Conservation (phyloP, 441 rosid genomes). For the Viola pubescens region DNA sequence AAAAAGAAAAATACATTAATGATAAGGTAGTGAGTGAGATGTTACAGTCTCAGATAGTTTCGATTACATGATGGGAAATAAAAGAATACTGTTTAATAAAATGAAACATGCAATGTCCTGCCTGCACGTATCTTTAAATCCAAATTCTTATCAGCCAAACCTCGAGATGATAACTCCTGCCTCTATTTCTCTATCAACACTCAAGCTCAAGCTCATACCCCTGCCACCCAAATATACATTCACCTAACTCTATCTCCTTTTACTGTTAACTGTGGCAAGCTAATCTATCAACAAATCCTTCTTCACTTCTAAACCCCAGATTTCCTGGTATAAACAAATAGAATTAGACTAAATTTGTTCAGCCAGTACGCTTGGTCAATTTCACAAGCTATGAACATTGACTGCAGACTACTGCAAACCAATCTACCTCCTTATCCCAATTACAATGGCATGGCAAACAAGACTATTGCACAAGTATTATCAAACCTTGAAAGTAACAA, state of each 20-base stretch:
- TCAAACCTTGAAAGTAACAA: not conserved
- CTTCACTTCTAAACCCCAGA: not conserved
- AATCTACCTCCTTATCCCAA: not conserved
- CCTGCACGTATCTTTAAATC: not conserved
- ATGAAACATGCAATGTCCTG: not conserved
- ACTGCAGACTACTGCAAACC: no score
- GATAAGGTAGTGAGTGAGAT: no score
- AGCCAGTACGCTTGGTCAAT: not conserved
- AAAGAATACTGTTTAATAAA: no score
- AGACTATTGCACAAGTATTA: not conserved
- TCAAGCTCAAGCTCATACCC: constrained; percentile 6
- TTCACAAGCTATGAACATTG: not conserved
- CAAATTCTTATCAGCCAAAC: not conserved
- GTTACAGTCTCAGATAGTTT: no score
- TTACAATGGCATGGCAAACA: constrained; percentile 3
- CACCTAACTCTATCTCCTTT: not conserved
- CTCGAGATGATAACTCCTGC: not conserved
- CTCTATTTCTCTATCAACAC: not conserved
- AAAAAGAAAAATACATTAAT: constrained; percentile 9
- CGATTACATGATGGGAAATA: no score
- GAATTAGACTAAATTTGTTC: not conserved
- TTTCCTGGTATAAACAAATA: not conserved
- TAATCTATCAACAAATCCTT: constrained; percentile 6
- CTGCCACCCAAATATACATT: not conserved
- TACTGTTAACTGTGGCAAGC: constrained; percentile 1